phyloP scores from a whole-genome alignment of 2,329 filamentous ascomycete species.

The Calonectria leucothoes region DNA sequence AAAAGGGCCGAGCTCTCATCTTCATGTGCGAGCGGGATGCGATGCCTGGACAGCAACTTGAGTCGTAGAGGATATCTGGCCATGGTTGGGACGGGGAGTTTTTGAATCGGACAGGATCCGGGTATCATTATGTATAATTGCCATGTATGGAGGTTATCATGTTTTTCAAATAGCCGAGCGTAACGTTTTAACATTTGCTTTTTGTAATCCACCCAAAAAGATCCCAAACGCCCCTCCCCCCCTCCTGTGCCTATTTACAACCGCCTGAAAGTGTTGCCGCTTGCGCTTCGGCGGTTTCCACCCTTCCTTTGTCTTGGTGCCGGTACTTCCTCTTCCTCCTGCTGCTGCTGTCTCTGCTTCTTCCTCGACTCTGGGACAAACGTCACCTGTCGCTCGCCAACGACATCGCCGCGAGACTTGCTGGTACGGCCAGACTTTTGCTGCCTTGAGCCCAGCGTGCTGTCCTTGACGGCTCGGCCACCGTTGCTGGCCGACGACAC shows the following conservation, averaged over 20 bases:
- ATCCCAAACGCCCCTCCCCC: slow-evolving; percentile 39
- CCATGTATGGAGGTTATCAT: slow-evolving; percentile 37
- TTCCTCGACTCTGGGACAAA: slow-evolving; percentile 73
- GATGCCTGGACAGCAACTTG: background rate
- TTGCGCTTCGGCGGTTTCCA: slow-evolving; percentile 75
- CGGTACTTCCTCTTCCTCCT: slow-evolving; percentile 43
- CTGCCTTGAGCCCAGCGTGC: slow-evolving; percentile 66
- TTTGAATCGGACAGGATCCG: slow-evolving; percentile 42
- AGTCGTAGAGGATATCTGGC: slow-evolving; percentile 32
- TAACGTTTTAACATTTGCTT: slow-evolving; percentile 33
- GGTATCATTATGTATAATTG: slow-evolving; percentile 46
- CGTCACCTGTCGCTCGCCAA: slow-evolving; percentile 76
- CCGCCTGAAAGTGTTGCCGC: slow-evolving; percentile 78
- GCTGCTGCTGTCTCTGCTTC: slow-evolving; percentile 54
- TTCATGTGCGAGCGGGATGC: too few species aligned
- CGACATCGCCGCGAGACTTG: slow-evolving; percentile 62
- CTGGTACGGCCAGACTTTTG: slow-evolving; percentile 61
- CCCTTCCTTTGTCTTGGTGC: slow-evolving; percentile 47
- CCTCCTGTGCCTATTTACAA: slow-evolving; percentile 60
- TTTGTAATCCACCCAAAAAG: slow-evolving; percentile 33
- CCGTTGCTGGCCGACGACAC: slow-evolving; percentile 77
- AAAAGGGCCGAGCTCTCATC: background rate
- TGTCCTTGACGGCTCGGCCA: slow-evolving; percentile 66
- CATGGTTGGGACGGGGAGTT: slow-evolving; percentile 19
- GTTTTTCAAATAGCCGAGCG: slow-evolving; percentile 37